A percentile compares a stretch with the other conserved stretches of the same genome.
Evolutionary conservation across 306 rosid species (phyloP).

Genomic region (Lathyrus sativus): DNA sequence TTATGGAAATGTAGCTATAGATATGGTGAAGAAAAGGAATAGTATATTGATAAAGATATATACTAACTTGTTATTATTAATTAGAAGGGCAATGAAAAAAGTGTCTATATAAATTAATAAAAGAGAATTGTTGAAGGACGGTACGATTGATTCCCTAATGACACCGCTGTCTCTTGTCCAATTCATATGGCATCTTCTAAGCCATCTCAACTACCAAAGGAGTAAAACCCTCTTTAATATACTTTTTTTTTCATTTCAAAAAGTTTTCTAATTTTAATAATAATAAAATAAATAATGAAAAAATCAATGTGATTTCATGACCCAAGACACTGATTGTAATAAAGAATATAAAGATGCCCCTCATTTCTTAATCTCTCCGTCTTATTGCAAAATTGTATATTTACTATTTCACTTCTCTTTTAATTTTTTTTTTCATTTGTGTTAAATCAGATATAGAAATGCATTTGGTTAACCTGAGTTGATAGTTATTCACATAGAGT

Average conservation of each 20-base stretch:
- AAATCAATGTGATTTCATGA: slow-evolving; percentile 51
- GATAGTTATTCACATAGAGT: too few species aligned
- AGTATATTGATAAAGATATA: slow-evolving; percentile 26
- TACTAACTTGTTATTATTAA: slow-evolving; percentile 28
- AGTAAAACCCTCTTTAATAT: slow-evolving; percentile 31
- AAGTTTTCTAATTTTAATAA: neutral
- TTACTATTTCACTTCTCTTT: neutral
- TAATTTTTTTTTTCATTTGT: too few species aligned
- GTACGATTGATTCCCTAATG: slow-evolving; percentile 75
- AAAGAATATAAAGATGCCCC: slow-evolving; percentile 66
- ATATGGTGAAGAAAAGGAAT: slow-evolving; percentile 39
- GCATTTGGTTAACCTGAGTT: too few species aligned
- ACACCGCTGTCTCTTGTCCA: slow-evolving; percentile 69
- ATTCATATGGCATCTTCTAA: slow-evolving; percentile 64
- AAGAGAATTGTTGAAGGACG: slow-evolving; percentile 57
- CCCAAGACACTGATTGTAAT: slow-evolving; percentile 52
- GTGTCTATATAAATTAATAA: neutral
- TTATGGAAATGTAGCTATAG: neutral
- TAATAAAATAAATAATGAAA: slow-evolving; percentile 38
- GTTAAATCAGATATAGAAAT: too few species aligned
- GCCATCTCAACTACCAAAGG: slow-evolving; percentile 61
- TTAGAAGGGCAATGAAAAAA: slow-evolving; percentile 29
- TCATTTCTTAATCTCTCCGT: slow-evolving; percentile 53
- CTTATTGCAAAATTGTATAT: slow-evolving; percentile 2
- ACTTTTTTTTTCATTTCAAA: neutral